phyloP scores from a whole-genome alignment of 1,284 basidiomycete genomes.

The Fomitiporia mediterranea region DNA sequence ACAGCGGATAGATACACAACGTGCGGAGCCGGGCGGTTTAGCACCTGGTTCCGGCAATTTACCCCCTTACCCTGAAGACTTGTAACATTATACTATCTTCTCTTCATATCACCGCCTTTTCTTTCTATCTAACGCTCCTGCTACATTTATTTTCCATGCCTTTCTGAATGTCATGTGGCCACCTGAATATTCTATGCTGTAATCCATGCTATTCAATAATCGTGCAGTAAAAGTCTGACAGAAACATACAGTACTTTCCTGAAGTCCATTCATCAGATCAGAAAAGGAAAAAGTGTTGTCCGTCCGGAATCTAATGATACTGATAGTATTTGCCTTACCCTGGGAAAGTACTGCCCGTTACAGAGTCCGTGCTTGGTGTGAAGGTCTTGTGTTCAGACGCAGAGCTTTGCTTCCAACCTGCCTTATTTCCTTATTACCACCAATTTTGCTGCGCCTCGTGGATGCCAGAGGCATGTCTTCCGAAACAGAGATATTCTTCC shows the following conservation, averaged over 20 bases:
- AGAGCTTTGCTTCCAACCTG: not conserved
- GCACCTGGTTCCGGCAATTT: not conserved
- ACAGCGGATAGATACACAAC: conserved; percentile 22
- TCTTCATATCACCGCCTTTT: too few species aligned
- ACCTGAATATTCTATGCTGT: too few species aligned
- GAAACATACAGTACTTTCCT: too few species aligned
- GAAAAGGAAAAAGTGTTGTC: too few species aligned
- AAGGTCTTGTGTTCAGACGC: too few species aligned
- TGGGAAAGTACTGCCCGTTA: too few species aligned
- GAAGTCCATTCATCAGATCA: too few species aligned
- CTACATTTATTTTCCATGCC: not conserved
- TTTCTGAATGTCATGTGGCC: too few species aligned
- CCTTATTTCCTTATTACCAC: not conserved
- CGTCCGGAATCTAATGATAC: not conserved
- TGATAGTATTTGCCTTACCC: not conserved
- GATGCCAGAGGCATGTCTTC: conserved; percentile 10
- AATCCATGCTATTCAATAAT: too few species aligned
- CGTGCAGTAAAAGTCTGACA: too few species aligned
- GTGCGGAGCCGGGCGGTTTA: not conserved
- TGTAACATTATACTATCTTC: not conserved
- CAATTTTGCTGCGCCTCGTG: not conserved
- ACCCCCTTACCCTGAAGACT: conserved; percentile 13
- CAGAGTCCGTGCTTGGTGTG: too few species aligned
- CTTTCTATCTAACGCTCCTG: not conserved
- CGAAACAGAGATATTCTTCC: conserved; percentile 61